These are phyloP conservation scores for Lanzia echinophila DNA, from an alignment of 2,329 filamentous ascomycete genomes.

Conservation along the genomic window DNA sequence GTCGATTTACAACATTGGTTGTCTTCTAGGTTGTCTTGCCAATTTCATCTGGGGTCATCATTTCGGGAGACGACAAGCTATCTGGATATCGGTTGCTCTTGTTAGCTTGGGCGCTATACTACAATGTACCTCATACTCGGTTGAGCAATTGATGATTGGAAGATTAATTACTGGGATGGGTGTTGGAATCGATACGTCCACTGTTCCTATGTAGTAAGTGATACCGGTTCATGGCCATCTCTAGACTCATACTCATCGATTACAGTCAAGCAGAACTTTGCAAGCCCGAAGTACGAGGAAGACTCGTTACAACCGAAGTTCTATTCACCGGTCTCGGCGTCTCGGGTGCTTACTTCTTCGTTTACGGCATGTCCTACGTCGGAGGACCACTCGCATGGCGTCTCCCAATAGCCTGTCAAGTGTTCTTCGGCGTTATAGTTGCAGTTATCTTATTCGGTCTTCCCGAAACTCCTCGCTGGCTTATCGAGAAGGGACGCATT, in stretches of 20 bases:
- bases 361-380: conserved; percentile 34
- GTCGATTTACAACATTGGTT: conserved; percentile 46
- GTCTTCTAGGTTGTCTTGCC: conserved; percentile 45
- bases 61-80: conserved; percentile 50
- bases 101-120: background rate
- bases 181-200: background rate
- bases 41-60: conserved; percentile 45
- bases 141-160: conserved; percentile 49
- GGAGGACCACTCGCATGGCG: conserved; percentile 35
- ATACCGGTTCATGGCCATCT: background rate
- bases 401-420: conserved; percentile 38
- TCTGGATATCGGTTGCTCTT: conserved; percentile 29
- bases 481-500: conserved; percentile 30
- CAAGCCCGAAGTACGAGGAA: background rate
- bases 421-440: conserved; percentile 34
- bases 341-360: conserved; percentile 38
- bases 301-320: background rate
- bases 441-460: conserved; percentile 33
- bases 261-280: background rate
- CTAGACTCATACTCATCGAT: background rate
- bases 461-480: conserved; percentile 35
- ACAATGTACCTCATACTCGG: background rate
- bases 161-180: conserved; percentile 43
- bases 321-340: conserved; percentile 38
- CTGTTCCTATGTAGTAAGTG: background rate